Evolutionary conservation across 345 rosid genomes (phyloP).

Genomic region (Noccaea bulbosa): DNA sequence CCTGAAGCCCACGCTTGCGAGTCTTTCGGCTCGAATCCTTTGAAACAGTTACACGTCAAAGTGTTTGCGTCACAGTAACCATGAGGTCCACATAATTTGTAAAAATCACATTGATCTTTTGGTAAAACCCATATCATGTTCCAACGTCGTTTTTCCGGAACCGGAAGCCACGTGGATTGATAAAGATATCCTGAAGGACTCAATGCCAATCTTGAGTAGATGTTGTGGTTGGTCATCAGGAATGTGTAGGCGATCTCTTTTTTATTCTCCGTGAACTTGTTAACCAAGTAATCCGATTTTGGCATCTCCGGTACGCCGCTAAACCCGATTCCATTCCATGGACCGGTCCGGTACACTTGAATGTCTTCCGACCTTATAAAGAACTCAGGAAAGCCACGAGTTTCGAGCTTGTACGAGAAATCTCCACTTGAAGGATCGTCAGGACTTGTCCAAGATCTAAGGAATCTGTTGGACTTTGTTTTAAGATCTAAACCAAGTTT

Average conservation of each 20-base stretch:
- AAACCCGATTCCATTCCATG: slow-evolving; percentile 67
- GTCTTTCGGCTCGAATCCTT: slow-evolving; percentile 59
- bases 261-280: slow-evolving; percentile 41
- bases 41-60: slow-evolving; percentile 59
- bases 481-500: slow-evolving; percentile 69
- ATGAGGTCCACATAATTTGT: slow-evolving; percentile 57
- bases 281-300: slow-evolving; percentile 41
- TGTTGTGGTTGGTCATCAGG: slow-evolving; percentile 27
- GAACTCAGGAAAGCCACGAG: slow-evolving; percentile 59
- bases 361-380: slow-evolving; percentile 42
- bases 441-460: slow-evolving; percentile 59
- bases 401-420: slow-evolving; percentile 55
- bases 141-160: slow-evolving; percentile 49
- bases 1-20: slow-evolving; percentile 53
- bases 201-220: slow-evolving; percentile 57
- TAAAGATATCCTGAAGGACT: slow-evolving; percentile 46
- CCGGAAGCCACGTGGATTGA: slow-evolving; percentile 54
- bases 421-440: slow-evolving; percentile 64
- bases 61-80: slow-evolving; percentile 64
- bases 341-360: slow-evolving; percentile 50
- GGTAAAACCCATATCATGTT: slow-evolving; percentile 66
- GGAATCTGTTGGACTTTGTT: slow-evolving; percentile 46
- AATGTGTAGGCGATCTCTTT: slow-evolving; percentile 53
- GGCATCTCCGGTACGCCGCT: slow-evolving; percentile 72
- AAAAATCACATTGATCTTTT: slow-evolving; percentile 68